Evolutionary conservation across 805 yeast species (phyloP).

Genomic region (Sporopachydermia quercuum): DNA sequence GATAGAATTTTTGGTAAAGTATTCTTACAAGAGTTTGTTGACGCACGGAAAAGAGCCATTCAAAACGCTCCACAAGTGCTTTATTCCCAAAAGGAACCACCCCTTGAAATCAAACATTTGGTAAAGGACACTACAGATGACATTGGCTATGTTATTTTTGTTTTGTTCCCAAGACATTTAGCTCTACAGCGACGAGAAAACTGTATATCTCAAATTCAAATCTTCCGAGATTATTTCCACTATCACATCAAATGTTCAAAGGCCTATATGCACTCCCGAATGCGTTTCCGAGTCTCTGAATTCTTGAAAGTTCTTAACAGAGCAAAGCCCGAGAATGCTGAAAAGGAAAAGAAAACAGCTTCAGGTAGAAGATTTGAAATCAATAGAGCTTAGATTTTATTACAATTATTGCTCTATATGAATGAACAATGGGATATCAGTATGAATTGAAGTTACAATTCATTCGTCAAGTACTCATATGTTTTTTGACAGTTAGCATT

Average conservation of each 20-base stretch:
- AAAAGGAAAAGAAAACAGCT: conserved; percentile 63
- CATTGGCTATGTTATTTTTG: conserved; percentile 49
- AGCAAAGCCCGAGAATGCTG: conserved; percentile 87
- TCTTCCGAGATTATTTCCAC: conserved; percentile 94
- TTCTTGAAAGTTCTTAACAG: conserved; percentile 91
- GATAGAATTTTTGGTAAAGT: conserved; percentile 86
- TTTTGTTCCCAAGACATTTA: conserved; percentile 71
- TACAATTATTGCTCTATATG: too few relatives aligned
- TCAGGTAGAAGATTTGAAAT: conserved; percentile 52
- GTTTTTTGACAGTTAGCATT: too few relatives aligned
- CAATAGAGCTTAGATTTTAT: too few relatives aligned
- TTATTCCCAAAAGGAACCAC: conserved; percentile 83
- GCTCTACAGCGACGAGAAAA: conserved; percentile 57
- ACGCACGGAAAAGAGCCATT: conserved; percentile 87
- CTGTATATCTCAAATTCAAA: conserved; percentile 80
- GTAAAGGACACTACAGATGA: conserved; percentile 23
- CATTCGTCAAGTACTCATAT: too few relatives aligned
- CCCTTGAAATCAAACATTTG: conserved; percentile 57
- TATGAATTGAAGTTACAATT: too few relatives aligned
- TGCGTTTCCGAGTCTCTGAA: conserved; percentile 90
- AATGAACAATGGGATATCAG: too few relatives aligned
- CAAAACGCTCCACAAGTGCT: conserved; percentile 98
- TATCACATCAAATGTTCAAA: conserved; percentile 97
- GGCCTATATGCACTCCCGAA: conserved; percentile 96
- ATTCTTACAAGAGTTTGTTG: conserved; percentile 85